Percentiles rank a stretch among this genome's conserved stretches.
phyloP scores from a whole-genome alignment of 768 basidiomycete genomes.

The Termitomyces sp. region DNA sequence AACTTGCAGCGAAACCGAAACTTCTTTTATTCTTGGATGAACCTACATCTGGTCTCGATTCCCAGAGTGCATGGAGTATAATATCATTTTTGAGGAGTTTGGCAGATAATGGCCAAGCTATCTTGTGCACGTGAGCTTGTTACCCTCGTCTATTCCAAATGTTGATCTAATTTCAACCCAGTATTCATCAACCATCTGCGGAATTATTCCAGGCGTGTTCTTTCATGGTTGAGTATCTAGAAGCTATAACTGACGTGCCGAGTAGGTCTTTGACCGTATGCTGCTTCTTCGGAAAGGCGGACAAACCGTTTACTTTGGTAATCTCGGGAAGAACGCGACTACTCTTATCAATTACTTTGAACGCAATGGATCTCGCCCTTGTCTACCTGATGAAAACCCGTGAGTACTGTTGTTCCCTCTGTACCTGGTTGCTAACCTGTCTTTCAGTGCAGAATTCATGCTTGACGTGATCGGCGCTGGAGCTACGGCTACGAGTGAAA shows the following conservation, averaged over 20 bases:
- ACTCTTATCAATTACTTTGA: slow-evolving; percentile 75
- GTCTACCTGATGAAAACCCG: slow-evolving; percentile 71
- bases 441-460: slow-evolving; percentile 51
- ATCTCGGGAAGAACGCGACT: slow-evolving; percentile 56
- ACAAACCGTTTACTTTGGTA: slow-evolving; percentile 67
- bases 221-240: neutral
- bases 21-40: slow-evolving; percentile 84
- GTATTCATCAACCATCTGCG: slow-evolving; percentile 69
- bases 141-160: neutral
- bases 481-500: slow-evolving; percentile 46
- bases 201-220: slow-evolving; percentile 61
- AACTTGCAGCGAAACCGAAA: slow-evolving; percentile 82
- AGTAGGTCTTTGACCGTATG: slow-evolving; percentile 61
- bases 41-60: slow-evolving; percentile 85
- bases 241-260: neutral
- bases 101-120: slow-evolving; percentile 79
- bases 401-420: slow-evolving; percentile 20
- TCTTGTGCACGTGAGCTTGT: slow-evolving; percentile 70
- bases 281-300: slow-evolving; percentile 79
- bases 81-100: slow-evolving; percentile 69
- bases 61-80: slow-evolving; percentile 84
- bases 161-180: slow-evolving; percentile 10
- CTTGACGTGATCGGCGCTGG: slow-evolving; percentile 75
- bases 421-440: neutral
- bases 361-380: slow-evolving; percentile 56